Evolutionary conservation across 2,329 filamentous ascomycete species (phyloP).

Genomic region (Scytalidium sp.): DNA sequence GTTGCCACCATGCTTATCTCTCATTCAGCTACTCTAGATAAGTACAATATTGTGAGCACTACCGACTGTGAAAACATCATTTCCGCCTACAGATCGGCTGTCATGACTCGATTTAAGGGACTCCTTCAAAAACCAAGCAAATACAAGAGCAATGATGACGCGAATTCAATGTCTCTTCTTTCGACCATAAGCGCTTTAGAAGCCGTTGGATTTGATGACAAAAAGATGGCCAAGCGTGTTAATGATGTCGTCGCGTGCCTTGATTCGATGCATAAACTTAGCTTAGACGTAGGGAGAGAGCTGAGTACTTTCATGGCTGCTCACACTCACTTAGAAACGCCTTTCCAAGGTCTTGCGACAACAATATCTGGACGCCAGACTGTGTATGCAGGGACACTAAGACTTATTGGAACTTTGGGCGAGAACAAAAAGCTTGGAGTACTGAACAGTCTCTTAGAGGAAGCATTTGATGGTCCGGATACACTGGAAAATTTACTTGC

Average conservation of each 20-base stretch:
- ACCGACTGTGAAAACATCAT: slow-evolving; percentile 12
- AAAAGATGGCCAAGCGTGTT: slow-evolving; percentile 11
- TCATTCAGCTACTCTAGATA: slow-evolving; percentile 14
- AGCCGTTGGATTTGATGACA: slow-evolving; percentile 10
- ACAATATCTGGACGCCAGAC: slow-evolving; percentile 15
- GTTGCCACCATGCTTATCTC: slow-evolving; percentile 13
- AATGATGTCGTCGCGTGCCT: slow-evolving; percentile 11
- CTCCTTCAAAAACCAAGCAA: slow-evolving; percentile 12
- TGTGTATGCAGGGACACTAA: slow-evolving; percentile 14
- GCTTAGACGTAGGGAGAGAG: slow-evolving; percentile 11
- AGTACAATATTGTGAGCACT: slow-evolving; percentile 16
- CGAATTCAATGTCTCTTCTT: slow-evolving; percentile 13
- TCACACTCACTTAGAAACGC: slow-evolving; percentile 3
- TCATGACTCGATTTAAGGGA: slow-evolving; percentile 17
- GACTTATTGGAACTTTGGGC: slow-evolving; percentile 8
- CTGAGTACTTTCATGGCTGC: slow-evolving; percentile 19
- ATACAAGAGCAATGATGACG: slow-evolving; percentile 2
- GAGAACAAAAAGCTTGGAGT: slow-evolving; percentile 20
- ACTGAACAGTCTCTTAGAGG: slow-evolving; percentile 16
- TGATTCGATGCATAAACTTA: slow-evolving; percentile 4
- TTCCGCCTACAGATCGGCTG: slow-evolving; percentile 12
- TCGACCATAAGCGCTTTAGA: slow-evolving; percentile 21
- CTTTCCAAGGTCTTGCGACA: not conserved
- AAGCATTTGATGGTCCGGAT: slow-evolving; percentile 2
- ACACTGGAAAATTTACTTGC: slow-evolving; percentile 23